A percentile compares a stretch with the other conserved stretches of the same genome.
These are phyloP conservation scores for Chytridiales sp. DNA, from an alignment of 371 early-diverging fungal species.

Conservation along the genomic window DNA sequence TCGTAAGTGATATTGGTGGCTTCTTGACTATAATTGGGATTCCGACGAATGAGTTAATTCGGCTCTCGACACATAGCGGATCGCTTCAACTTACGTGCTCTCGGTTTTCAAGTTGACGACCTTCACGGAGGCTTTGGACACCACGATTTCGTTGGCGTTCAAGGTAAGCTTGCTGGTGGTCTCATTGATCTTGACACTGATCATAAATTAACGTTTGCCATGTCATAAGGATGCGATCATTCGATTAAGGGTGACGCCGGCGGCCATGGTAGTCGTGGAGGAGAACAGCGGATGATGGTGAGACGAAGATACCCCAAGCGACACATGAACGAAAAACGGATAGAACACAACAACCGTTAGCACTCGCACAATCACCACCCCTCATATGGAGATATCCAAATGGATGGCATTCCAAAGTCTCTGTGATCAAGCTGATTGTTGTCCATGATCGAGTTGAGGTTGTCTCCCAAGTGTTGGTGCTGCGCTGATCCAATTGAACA, in stretches of 20 bases:
- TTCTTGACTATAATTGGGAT: constrained; percentile 48
- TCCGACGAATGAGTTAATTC: neutral
- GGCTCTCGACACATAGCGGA: neutral
- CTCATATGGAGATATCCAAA: neutral
- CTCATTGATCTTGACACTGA: constrained; percentile 51
- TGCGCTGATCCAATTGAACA: neutral
- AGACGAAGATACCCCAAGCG: neutral
- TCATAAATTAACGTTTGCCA: neutral
- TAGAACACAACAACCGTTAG: neutral
- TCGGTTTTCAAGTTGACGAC: constrained; percentile 46
- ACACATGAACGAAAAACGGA: neutral
- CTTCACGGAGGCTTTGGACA: constrained; percentile 40
- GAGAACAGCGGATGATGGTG: neutral
- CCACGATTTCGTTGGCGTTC: constrained; percentile 59
- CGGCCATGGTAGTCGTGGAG: neutral
- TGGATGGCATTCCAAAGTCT: too few relatives aligned
- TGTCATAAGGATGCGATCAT: neutral
- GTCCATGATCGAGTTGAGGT: too few relatives aligned
- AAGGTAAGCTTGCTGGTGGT: constrained; percentile 54
- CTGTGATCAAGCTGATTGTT: too few relatives aligned
- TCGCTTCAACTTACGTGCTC: constrained; percentile 19
- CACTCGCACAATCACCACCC: neutral
- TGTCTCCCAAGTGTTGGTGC: neutral
- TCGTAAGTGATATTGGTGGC: constrained; percentile 67
- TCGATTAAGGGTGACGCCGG: neutral